Evolutionary conservation across 192 early-diverging fungal genomes (phyloP).

Genomic region (Rhizophagus sp.): DNA sequence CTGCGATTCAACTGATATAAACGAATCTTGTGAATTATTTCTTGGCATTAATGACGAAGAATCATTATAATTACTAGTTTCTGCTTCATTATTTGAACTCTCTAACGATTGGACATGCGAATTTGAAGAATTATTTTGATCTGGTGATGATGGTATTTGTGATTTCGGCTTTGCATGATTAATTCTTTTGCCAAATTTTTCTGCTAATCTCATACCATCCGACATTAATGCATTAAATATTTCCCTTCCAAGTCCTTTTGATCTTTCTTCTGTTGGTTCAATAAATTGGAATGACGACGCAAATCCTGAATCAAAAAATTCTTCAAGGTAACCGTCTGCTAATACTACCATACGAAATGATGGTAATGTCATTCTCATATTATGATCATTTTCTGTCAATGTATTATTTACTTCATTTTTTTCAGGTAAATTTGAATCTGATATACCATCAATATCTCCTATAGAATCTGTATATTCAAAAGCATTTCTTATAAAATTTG

Average conservation of each 20-base stretch:
- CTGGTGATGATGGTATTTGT: background rate
- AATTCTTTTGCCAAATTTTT: conserved; percentile 36
- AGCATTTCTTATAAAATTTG: conserved; percentile 62
- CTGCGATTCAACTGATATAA: conserved; percentile 7
- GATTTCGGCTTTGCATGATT: background rate
- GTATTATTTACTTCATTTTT: conserved; percentile 19
- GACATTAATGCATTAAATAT: conserved; percentile 59
- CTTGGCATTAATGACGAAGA: background rate
- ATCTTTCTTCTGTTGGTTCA: conserved; percentile 54
- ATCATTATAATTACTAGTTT: background rate
- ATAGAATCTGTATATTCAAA: conserved; percentile 53
- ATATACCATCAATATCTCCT: conserved; percentile 14
- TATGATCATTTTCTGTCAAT: conserved; percentile 13
- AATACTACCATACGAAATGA: conserved; percentile 74
- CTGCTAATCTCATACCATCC: conserved; percentile 53
- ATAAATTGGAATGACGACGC: conserved; percentile 57
- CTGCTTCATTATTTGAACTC: background rate
- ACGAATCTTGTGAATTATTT: background rate
- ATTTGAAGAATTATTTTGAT: background rate
- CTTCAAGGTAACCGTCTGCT: conserved; percentile 81
- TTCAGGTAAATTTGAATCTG: conserved; percentile 26
- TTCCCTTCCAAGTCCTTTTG: conserved; percentile 53
- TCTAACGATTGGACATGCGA: background rate
- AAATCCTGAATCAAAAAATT: conserved; percentile 79
- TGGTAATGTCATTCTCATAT: conserved; percentile 41